phyloP scores from a whole-genome alignment of 1,139 yeast genomes.

The Kazachstania sp. region DNA sequence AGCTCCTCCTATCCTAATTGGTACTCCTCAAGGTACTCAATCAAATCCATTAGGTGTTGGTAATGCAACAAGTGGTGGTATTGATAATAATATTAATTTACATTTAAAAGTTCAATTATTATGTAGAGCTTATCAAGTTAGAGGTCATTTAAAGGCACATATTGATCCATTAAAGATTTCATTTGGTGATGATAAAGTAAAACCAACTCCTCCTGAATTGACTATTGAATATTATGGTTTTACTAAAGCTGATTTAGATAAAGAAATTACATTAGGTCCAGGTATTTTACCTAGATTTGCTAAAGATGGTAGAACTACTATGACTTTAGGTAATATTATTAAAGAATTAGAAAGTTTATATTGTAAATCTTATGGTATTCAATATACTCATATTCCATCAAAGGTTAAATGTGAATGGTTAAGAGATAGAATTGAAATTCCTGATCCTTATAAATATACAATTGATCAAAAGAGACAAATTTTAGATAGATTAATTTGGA shows the following conservation, averaged over 20 bases:
- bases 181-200: conserved; percentile 56
- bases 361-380: conserved; percentile 86
- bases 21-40: conserved; percentile 48
- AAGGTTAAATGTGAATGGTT: conserved; percentile 97
- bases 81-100: conserved; percentile 60
- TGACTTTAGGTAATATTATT: conserved; percentile 72
- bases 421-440: conserved; percentile 92
- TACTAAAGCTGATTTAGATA: conserved; percentile 74
- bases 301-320: conserved; percentile 49
- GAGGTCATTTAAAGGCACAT: conserved; percentile 94
- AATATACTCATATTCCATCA: conserved; percentile 94
- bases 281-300: conserved; percentile 95
- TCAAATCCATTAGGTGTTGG: conserved; percentile 47
- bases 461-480: conserved; percentile 92
- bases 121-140: conserved; percentile 96
- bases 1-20: conserved; percentile 83
- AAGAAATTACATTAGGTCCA: conserved; percentile 86
- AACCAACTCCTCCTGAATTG: conserved; percentile 67
- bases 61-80: conserved; percentile 23
- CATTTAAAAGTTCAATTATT: conserved; percentile 93
- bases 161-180: conserved; percentile 91
- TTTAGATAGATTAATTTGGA: conserved; percentile 93
- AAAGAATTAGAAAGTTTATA: conserved; percentile 73
- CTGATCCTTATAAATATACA: conserved; percentile 74
- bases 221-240: conserved; percentile 89